phyloP scores from a whole-genome alignment of 106 monocot species.

The Dendrobium officinale region DNA sequence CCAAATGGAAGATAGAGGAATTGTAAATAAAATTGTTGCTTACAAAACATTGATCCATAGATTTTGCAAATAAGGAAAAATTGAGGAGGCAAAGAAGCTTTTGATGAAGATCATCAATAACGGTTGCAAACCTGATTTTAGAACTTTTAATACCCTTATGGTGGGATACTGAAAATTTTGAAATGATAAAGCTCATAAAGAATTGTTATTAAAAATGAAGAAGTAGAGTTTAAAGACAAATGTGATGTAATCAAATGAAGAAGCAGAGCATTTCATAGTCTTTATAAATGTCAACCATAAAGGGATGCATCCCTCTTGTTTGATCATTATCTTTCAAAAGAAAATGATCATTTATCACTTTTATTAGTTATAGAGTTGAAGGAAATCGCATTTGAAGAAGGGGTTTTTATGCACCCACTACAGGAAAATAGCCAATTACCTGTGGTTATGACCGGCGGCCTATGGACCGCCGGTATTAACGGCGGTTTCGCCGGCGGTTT shows the following conservation, averaged over 20 bases:
- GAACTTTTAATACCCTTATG: slow-evolving; percentile 35
- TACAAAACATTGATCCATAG: slow-evolving; percentile 36
- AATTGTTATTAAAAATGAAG: slow-evolving; percentile 25
- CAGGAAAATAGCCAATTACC: no score
- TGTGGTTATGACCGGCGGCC: no score
- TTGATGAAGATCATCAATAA: slow-evolving; percentile 13
- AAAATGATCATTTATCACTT: no score
- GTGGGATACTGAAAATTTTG: slow-evolving; percentile 32
- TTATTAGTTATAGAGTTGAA: no score
- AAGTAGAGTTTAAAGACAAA: slow-evolving; percentile 19
- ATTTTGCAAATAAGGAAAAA: slow-evolving; percentile 26
- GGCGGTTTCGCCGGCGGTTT: no score
- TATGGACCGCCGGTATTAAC: no score
- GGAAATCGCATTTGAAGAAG: no score
- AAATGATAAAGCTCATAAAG: slow-evolving; percentile 13
- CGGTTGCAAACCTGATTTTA: slow-evolving; percentile 27
- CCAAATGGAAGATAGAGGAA: slow-evolving; percentile 23
- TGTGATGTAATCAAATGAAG: neutral
- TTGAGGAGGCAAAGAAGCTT: slow-evolving; percentile 32
- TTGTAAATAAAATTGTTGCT: slow-evolving; percentile 16
- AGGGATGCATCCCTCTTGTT: no score
- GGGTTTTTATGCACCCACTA: no score
- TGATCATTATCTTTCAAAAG: no score
- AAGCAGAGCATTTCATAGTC: no score
- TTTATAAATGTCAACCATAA: no score